Conservation (phyloP, 495 filamentous ascomycete genomes). For the Aspergillus coremiiformis region DNA sequence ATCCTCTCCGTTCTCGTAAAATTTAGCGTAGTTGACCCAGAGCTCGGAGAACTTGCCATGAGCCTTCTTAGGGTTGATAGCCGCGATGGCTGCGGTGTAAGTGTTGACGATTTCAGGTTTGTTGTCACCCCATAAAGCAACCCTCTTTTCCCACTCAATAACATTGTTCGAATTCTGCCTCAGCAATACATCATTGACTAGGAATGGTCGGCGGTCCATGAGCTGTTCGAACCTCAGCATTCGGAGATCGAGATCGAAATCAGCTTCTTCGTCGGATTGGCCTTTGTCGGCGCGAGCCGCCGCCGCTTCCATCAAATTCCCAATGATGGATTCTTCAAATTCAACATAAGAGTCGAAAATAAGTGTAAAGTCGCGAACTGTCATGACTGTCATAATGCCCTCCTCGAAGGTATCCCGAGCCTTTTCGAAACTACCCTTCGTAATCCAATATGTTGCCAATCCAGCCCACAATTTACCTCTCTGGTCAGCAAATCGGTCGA, state of each 20-base stretch:
- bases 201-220: constrained; percentile 94
- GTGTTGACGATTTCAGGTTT: constrained; percentile 86
- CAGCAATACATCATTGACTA: constrained; percentile 92
- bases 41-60: constrained; percentile 90
- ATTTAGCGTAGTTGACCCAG: constrained; percentile 96
- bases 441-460: constrained; percentile 95
- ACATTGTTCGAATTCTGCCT: constrained; percentile 97
- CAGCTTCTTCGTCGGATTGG: constrained; percentile 72
- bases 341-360: constrained; percentile 96
- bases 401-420: constrained; percentile 94
- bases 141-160: constrained; percentile 93
- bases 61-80: constrained; percentile 90
- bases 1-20: constrained; percentile 89
- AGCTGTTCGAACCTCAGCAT: constrained; percentile 98
- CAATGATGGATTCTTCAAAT: constrained; percentile 94
- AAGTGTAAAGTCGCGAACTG: constrained; percentile 94
- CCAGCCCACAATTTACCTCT: constrained; percentile 95
- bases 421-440: constrained; percentile 80
- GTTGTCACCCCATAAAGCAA: constrained; percentile 92
- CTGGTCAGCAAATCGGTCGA: constrained; percentile 88
- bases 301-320: constrained; percentile 81
- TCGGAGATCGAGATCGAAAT: constrained; percentile 92
- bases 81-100: constrained; percentile 88
- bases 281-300: constrained; percentile 76
- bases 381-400: constrained; percentile 97